A percentile compares a stretch with the other conserved stretches of the same genome.
Evolutionary conservation across 768 basidiomycete species (phyloP).

Genomic region (Suillus paluster): DNA sequence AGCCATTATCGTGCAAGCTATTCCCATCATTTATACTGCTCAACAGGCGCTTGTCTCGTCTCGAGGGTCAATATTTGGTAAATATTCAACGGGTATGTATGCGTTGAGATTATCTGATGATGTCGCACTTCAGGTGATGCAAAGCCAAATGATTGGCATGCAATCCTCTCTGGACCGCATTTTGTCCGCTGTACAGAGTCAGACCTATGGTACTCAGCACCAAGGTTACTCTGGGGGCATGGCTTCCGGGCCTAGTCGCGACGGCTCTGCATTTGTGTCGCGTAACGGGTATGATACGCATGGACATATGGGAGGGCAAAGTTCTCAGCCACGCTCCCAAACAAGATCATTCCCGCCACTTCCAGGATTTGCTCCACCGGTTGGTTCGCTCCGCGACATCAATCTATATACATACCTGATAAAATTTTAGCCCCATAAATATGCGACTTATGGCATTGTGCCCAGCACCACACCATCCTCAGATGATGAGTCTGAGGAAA

Average conservation of each 20-base stretch:
- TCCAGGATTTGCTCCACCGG: conserved; percentile 91
- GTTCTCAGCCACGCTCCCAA: conserved; percentile 35
- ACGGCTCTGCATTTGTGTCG: conserved; percentile 34
- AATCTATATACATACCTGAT: conserved; percentile 24
- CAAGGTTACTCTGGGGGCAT: conserved; percentile 18
- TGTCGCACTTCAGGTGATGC: conserved; percentile 65
- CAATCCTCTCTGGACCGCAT: conserved; percentile 89
- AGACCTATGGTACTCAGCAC: conserved; percentile 37
- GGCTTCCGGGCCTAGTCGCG: conserved; percentile 28
- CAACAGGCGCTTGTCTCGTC: conserved; percentile 74
- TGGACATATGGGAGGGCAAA: conserved; percentile 29
- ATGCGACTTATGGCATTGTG: conserved; percentile 89
- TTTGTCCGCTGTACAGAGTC: conserved; percentile 62
- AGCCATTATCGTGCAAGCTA: background rate
- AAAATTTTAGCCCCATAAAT: conserved; percentile 74
- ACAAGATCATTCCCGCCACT: conserved; percentile 74
- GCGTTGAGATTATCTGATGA: conserved; percentile 3
- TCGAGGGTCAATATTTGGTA: conserved; percentile 88
- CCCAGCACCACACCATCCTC: conserved; percentile 84
- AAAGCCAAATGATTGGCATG: conserved; percentile 95
- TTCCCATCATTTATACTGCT: conserved; percentile 21
- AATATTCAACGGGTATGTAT: conserved; percentile 17
- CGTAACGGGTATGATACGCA: conserved; percentile 39
- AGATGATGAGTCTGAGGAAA: conserved; percentile 91
- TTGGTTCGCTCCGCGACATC: conserved; percentile 40